phyloP scores from a whole-genome alignment of 768 basidiomycete genomes.

The Calocera viscosa region DNA sequence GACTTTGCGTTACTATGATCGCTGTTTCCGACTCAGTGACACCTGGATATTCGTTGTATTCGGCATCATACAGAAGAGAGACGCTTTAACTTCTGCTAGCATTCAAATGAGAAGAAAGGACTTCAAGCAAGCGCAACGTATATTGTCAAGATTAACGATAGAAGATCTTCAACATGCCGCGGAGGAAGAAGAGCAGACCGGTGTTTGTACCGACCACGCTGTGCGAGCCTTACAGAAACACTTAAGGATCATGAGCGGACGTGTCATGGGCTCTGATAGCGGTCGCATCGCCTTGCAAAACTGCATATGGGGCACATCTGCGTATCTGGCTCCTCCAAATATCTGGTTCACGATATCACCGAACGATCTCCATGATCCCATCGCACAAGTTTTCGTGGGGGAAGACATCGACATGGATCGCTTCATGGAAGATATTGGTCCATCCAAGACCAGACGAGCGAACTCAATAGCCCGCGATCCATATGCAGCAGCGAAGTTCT shows the following conservation, averaged over 20 bases:
- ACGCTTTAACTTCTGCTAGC: neutral
- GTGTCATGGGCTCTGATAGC: slow-evolving; percentile 18
- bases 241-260: slow-evolving; percentile 15
- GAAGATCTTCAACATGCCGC: neutral
- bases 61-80: slow-evolving; percentile 6
- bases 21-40: neutral
- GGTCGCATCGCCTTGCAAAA: slow-evolving; percentile 15
- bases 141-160: neutral
- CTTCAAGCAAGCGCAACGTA: neutral
- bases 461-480: slow-evolving; percentile 30
- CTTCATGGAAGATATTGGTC: slow-evolving; percentile 24
- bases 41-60: slow-evolving; percentile 8
- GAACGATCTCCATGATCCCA: slow-evolving; percentile 32
- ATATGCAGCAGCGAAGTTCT: slow-evolving; percentile 34
- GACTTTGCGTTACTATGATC: slow-evolving; percentile 11
- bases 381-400: slow-evolving; percentile 35
- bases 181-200: neutral
- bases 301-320: slow-evolving; percentile 31
- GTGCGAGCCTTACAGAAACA: slow-evolving; percentile 14
- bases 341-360: slow-evolving; percentile 39
- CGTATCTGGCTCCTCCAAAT: slow-evolving; percentile 24
- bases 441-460: slow-evolving; percentile 18
- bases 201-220: neutral
- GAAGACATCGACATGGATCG: slow-evolving; percentile 34
- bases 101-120: neutral